phyloP scores from a whole-genome alignment of 2,329 filamentous ascomycete species.

The Microcyclospora pomicola region DNA sequence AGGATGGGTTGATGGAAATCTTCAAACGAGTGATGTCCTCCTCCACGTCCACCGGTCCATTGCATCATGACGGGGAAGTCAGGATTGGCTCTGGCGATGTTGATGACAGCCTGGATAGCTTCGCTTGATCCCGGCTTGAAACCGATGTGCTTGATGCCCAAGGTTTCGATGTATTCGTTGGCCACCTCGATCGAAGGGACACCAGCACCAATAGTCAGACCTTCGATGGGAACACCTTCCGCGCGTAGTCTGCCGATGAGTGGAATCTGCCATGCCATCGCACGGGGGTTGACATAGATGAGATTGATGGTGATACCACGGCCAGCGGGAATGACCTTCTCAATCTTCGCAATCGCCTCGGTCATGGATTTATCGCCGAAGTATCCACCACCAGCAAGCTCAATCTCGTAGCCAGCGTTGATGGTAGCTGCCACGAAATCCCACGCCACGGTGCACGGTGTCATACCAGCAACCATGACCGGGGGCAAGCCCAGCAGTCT shows the following conservation, averaged over 20 bases:
- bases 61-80: conserved; percentile 85
- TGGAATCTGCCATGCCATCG: conserved; percentile 88
- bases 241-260: conserved; percentile 65
- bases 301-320: conserved; percentile 81
- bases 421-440: conserved; percentile 86
- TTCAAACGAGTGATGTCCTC: conserved; percentile 88
- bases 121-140: conserved; percentile 90
- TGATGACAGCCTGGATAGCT: conserved; percentile 77
- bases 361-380: conserved; percentile 75
- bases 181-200: conserved; percentile 88
- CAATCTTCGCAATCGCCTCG: conserved; percentile 69
- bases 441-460: conserved; percentile 75
- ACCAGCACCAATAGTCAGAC: conserved; percentile 82
- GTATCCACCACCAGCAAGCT: conserved; percentile 81
- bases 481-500: conserved; percentile 72
- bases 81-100: conserved; percentile 88
- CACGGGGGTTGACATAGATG: conserved; percentile 79
- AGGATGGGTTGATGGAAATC: conserved; percentile 89
- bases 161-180: conserved; percentile 83
- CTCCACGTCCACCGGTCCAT: conserved; percentile 89
- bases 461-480: conserved; percentile 88
- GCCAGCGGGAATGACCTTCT: conserved; percentile 67
- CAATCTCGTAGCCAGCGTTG: conserved; percentile 90
- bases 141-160: conserved; percentile 81
- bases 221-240: conserved; percentile 81